Evolutionary conservation across 1,284 basidiomycete genomes (phyloP).

Genomic region (Microbotryum saponariae): DNA sequence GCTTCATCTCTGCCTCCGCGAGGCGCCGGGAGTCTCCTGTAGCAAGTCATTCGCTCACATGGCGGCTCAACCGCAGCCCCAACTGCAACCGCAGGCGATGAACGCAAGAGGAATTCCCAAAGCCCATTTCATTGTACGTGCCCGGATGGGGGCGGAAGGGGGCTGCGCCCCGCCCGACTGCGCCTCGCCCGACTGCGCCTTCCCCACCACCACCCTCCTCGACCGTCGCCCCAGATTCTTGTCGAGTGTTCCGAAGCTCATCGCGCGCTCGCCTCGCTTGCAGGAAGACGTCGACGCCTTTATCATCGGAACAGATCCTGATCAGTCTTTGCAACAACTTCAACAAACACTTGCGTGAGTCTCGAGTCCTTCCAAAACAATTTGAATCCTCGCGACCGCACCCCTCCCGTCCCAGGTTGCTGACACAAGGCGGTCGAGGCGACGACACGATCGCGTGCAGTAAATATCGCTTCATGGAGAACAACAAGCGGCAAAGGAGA

Average conservation of each 20-base stretch:
- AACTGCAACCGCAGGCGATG: too few species aligned
- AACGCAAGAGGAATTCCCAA: constrained; percentile 89
- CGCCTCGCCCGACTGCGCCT: neutral
- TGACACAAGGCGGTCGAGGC: neutral
- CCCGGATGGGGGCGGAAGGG: too few species aligned
- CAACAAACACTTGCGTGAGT: constrained; percentile 84
- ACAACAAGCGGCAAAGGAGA: constrained; percentile 70
- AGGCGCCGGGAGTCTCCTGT: too few species aligned
- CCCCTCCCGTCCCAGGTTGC: neutral
- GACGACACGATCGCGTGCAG: constrained; percentile 46
- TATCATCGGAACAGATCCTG: constrained; percentile 68
- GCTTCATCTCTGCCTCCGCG: too few species aligned
- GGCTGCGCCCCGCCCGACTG: too few species aligned
- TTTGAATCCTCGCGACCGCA: too few species aligned
- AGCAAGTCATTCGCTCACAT: too few species aligned
- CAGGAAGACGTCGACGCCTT: constrained; percentile 79
- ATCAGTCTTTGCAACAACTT: constrained; percentile 67
- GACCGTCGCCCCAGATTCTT: too few species aligned
- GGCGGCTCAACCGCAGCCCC: too few species aligned
- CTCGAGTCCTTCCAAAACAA: neutral
- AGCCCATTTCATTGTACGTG: constrained; percentile 85
- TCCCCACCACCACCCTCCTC: neutral
- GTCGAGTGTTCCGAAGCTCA: neutral
- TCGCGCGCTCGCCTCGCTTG: neutral
- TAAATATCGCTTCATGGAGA: constrained; percentile 98